These are phyloP conservation scores for Globisporangium acanthophoron DNA, from an alignment of 352 stramenopile genomes.

Conservation along the genomic window DNA sequence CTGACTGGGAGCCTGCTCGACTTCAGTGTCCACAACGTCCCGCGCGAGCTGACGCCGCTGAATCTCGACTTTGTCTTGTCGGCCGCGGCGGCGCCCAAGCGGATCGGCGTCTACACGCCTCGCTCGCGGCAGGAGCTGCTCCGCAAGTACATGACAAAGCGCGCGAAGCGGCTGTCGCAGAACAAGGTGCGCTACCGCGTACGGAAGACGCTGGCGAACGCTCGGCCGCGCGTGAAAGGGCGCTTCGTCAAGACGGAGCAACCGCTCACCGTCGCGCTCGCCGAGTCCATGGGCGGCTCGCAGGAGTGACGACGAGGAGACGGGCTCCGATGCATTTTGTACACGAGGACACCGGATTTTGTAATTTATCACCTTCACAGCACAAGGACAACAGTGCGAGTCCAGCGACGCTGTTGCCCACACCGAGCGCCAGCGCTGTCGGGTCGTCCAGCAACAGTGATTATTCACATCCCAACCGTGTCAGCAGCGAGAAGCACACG, in stretches of 20 bases:
- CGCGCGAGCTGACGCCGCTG: constrained; percentile 32
- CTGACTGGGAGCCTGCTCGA: neutral
- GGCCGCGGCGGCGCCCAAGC: constrained; percentile 24
- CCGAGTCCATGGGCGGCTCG: constrained; percentile 24
- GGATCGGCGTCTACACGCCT: constrained; percentile 68
- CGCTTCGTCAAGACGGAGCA: constrained; percentile 82
- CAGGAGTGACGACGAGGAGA: neutral
- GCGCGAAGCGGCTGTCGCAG: constrained; percentile 61
- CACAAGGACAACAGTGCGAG: constrained; percentile 46
- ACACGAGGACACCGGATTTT: neutral
- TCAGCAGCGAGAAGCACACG: neutral
- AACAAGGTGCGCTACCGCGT: constrained; percentile 76
- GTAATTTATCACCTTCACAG: neutral
- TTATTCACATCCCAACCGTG: neutral
- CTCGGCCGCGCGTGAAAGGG: constrained; percentile 68
- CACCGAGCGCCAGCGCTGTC: constrained; percentile 73
- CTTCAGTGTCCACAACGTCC: constrained; percentile 43
- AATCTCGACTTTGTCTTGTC: constrained; percentile 29
- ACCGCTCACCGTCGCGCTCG: constrained; percentile 59
- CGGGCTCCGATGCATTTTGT: neutral
- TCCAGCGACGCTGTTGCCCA: constrained; percentile 62
- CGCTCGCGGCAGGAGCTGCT: constrained; percentile 57
- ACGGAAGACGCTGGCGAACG: constrained; percentile 76
- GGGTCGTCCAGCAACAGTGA: neutral
- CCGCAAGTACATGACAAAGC: constrained; percentile 77